Percentiles rank a stretch among this genome's conserved stretches.
phyloP scores from a whole-genome alignment of 176 grass and related monocot genomes.

The Guadua angustifolia region DNA sequence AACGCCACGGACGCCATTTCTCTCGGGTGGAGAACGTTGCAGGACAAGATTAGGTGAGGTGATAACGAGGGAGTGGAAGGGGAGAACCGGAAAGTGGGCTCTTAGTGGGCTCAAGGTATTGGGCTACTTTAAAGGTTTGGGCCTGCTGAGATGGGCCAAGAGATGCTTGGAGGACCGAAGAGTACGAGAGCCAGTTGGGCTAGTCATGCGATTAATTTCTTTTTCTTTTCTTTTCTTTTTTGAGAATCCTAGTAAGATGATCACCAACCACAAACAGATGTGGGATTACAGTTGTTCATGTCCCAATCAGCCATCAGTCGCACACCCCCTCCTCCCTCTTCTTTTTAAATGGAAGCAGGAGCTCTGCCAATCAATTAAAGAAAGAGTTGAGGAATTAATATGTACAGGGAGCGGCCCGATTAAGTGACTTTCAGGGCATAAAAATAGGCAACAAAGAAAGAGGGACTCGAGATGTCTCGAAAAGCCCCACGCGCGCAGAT shows the following conservation, averaged over 20 bases:
- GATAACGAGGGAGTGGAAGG: slow-evolving; percentile 43
- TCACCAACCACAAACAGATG: neutral
- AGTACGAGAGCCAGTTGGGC: neutral
- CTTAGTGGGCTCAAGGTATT: neutral
- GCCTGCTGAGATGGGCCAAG: neutral
- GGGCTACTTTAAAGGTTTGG: neutral
- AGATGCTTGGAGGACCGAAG: too few species aligned
- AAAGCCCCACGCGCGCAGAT: too few species aligned
- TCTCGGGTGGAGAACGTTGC: neutral
- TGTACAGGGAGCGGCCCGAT: too few species aligned
- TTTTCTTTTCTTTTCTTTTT: neutral
- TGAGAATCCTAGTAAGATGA: neutral
- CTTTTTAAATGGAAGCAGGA: too few species aligned
- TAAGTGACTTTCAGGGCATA: too few species aligned
- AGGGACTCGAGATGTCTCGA: too few species aligned
- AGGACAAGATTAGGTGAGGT: slow-evolving; percentile 31
- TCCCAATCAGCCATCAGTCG: neutral
- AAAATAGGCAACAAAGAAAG: too few species aligned
- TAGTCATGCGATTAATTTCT: neutral
- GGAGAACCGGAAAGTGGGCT: slow-evolving; percentile 2
- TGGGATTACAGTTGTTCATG: neutral
- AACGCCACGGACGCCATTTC: slow-evolving; percentile 68
- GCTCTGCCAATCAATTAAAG: too few species aligned
- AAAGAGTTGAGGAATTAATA: too few species aligned
- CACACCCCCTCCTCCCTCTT: too few species aligned